Conservation (phyloP, 768 basidiomycete species). For the Lactifluus hygrophoroides region DNA sequence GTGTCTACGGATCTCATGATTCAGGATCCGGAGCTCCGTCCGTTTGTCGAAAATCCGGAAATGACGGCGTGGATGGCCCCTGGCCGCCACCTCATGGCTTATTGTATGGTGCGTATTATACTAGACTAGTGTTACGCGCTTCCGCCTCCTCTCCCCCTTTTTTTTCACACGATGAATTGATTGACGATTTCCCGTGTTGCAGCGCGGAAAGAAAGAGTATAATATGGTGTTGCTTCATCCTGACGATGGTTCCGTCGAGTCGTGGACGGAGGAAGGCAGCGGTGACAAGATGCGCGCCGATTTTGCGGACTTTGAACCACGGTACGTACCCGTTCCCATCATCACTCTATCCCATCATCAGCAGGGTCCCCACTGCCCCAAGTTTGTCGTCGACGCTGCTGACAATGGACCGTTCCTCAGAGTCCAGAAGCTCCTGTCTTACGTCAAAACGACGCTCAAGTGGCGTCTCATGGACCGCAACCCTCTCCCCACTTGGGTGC, state of each 20-base stretch:
- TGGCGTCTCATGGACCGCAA: constrained; percentile 37
- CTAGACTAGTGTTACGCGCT: no score
- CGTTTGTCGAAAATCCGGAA: constrained; percentile 42
- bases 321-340: constrained; percentile 23
- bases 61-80: constrained; percentile 58
- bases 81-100: constrained; percentile 36
- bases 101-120: constrained; percentile 33
- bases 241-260: constrained; percentile 34
- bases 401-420: constrained; percentile 11
- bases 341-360: no score
- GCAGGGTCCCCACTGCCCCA: no score
- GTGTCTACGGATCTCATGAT: constrained; percentile 39
- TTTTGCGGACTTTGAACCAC: constrained; percentile 35
- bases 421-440: constrained; percentile 30
- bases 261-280: constrained; percentile 36
- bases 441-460: constrained; percentile 33
- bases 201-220: constrained; percentile 30
- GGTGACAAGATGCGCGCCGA: constrained; percentile 36
- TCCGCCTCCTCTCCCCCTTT: no score
- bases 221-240: constrained; percentile 34
- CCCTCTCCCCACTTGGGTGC: constrained; percentile 35
- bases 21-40: constrained; percentile 42
- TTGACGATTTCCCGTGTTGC: not conserved
- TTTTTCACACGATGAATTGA: no score
- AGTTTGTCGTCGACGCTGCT: no score